Evolutionary conservation across 306 rosid species (phyloP).

Genomic region (Cucumis cinereus): DNA sequence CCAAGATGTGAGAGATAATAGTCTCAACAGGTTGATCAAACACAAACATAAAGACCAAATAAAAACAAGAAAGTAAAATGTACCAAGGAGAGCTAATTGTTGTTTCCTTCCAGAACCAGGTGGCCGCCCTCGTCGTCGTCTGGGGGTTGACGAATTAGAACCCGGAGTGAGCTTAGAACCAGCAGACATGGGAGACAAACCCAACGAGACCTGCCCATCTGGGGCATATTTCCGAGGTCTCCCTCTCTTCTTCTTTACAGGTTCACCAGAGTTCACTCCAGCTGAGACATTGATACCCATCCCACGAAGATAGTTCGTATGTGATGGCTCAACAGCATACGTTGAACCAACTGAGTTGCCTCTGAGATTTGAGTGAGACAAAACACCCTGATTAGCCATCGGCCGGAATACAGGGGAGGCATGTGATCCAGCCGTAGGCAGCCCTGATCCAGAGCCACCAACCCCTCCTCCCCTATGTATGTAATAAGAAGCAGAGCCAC

Average conservation of each 20-base stretch:
- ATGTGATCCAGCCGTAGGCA: constrained; percentile 45
- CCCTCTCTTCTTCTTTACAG: constrained; percentile 82
- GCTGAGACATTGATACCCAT: constrained; percentile 31
- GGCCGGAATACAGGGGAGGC: constrained; percentile 56
- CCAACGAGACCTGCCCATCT: constrained; percentile 64
- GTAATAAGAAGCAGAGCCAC: constrained; percentile 77
- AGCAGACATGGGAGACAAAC: constrained; percentile 58
- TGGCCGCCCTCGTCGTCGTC: constrained; percentile 60
- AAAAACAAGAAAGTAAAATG: neutral
- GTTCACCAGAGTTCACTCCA: constrained; percentile 46
- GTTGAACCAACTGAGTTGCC: constrained; percentile 42
- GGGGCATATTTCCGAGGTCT: constrained; percentile 89
- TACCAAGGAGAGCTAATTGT: constrained; percentile 74
- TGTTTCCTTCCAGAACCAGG: constrained; percentile 92
- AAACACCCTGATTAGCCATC: constrained; percentile 41
- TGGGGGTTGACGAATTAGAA: constrained; percentile 29
- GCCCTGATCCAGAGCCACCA: constrained; percentile 45
- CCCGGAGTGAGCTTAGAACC: constrained; percentile 39
- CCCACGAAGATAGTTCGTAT: constrained; percentile 37
- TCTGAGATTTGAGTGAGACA: constrained; percentile 44
- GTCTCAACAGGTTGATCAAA: neutral
- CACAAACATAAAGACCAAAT: neutral
- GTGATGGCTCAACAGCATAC: constrained; percentile 41
- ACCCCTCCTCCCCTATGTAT: constrained; percentile 68
- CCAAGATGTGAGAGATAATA: too few relatives aligned